These are phyloP conservation scores for Panaeolus papilionaceus DNA, from an alignment of 768 basidiomycete genomes.

Conservation along the genomic window DNA sequence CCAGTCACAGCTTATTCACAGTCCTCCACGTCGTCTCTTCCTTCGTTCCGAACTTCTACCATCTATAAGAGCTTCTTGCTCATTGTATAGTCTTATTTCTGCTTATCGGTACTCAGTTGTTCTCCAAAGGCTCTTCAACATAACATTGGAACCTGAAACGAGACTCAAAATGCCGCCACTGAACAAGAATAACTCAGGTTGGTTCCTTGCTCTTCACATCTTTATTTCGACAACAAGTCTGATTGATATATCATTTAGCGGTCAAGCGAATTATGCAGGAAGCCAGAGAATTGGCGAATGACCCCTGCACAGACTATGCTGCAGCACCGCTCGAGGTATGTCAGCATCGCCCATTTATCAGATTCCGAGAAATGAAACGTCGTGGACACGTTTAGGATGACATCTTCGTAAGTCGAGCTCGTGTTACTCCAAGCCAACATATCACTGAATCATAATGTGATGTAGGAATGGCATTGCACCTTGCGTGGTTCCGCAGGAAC, in stretches of 20 bases:
- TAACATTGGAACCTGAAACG: slow-evolving; percentile 20
- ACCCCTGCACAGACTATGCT: slow-evolving; percentile 85
- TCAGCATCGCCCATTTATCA: slow-evolving; percentile 16
- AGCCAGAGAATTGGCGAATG: slow-evolving; percentile 85
- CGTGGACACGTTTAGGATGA: slow-evolving; percentile 62
- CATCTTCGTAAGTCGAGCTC: slow-evolving; percentile 72
- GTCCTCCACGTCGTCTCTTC: slow-evolving; percentile 31
- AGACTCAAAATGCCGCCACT: slow-evolving; percentile 44
- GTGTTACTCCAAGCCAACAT: neutral
- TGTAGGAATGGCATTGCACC: slow-evolving; percentile 95
- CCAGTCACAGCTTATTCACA: slow-evolving; percentile 26
- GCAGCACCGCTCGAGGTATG: slow-evolving; percentile 82
- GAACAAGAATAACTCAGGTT: slow-evolving; percentile 92
- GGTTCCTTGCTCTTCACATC: slow-evolving; percentile 25
- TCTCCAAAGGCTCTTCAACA: slow-evolving; percentile 10
- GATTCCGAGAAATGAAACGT: slow-evolving; percentile 19
- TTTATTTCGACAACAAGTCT: neutral
- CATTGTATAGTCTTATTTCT: neutral
- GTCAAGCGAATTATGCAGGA: slow-evolving; percentile 99
- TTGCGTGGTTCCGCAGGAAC: slow-evolving; percentile 86
- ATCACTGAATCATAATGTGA: slow-evolving; percentile 27
- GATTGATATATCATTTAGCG: slow-evolving; percentile 48
- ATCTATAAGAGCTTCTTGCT: slow-evolving; percentile 15
- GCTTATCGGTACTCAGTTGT: slow-evolving; percentile 6
- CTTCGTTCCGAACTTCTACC: slow-evolving; percentile 17